These are phyloP conservation scores for Sporisorium sorghi DNA, from an alignment of 1,284 basidiomycete species.

Conservation along the genomic window DNA sequence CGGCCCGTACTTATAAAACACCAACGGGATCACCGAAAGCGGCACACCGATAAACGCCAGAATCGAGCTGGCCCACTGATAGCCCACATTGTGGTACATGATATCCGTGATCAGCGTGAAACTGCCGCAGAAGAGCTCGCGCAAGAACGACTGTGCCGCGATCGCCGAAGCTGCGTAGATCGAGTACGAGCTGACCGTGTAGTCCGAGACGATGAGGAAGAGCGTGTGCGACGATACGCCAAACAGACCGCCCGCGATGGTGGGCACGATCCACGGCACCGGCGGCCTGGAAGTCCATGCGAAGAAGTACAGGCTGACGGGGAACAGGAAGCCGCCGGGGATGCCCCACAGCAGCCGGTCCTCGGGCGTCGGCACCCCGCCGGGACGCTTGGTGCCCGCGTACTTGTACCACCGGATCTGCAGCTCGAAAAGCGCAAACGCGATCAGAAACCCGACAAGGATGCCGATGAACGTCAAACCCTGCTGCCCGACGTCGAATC, in stretches of 20 bases:
- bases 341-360: conserved; percentile 51
- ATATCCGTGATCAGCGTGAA: conserved; percentile 53
- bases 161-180: conserved; percentile 58
- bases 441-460: conserved; percentile 49
- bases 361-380: conserved; percentile 41
- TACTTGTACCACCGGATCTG: conserved; percentile 37
- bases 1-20: conserved; percentile 57
- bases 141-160: conserved; percentile 56
- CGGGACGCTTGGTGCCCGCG: conserved; percentile 34
- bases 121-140: conserved; percentile 51
- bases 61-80: conserved; percentile 54
- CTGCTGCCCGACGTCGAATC: conserved; percentile 45
- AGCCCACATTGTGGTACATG: conserved; percentile 53
- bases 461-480: conserved; percentile 57
- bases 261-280: conserved; percentile 56
- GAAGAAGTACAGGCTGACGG: conserved; percentile 57
- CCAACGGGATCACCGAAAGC: conserved; percentile 52
- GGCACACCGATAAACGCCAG: conserved; percentile 54
- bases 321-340: conserved; percentile 44
- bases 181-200: conserved; percentile 54
- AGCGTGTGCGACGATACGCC: conserved; percentile 58
- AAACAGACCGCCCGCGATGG: conserved; percentile 50
- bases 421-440: conserved; percentile 39
- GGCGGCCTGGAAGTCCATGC: conserved; percentile 59
- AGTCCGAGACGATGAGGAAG: conserved; percentile 61